Evolutionary conservation across 805 yeast genomes (phyloP).

Genomic region (Scheffersomyces coipomensis): DNA sequence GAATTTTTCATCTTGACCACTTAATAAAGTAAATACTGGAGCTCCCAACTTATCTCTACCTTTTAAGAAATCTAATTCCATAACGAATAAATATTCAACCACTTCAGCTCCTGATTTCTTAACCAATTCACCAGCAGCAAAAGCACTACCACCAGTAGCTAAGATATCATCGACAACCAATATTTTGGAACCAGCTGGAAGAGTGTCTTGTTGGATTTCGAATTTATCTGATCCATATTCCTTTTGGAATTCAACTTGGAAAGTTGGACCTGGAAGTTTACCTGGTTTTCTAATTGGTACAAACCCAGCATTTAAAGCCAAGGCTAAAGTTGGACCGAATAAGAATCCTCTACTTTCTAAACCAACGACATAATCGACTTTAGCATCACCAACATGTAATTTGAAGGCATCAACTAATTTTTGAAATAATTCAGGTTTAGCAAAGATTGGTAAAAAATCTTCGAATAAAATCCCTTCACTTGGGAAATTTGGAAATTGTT

Average conservation of each 20-base stretch:
- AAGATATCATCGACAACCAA: constrained; percentile 92
- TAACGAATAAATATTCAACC: constrained; percentile 79
- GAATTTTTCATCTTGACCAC: constrained; percentile 65
- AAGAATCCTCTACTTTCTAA: constrained; percentile 96
- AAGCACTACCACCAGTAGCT: constrained; percentile 97
- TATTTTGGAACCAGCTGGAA: constrained; percentile 78
- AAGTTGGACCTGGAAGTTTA: constrained; percentile 85
- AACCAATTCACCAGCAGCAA: constrained; percentile 88
- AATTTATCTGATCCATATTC: constrained; percentile 92
- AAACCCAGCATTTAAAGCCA: constrained; percentile 85
- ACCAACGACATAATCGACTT: constrained; percentile 88
- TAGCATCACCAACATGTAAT: constrained; percentile 61
- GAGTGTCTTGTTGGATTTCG: constrained; percentile 81
- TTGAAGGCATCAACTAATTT: constrained; percentile 79
- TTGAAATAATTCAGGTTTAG: constrained; percentile 76
- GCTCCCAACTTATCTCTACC: constrained; percentile 87
- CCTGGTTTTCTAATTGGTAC: constrained; percentile 96
- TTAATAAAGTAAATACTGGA: constrained; percentile 85
- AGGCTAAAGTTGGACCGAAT: constrained; percentile 93
- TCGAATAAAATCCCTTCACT: constrained; percentile 89
- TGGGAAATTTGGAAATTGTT: constrained; percentile 93
- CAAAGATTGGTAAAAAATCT: constrained; percentile 93
- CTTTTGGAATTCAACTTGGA: constrained; percentile 71
- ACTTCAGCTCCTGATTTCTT: constrained; percentile 64
- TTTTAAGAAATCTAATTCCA: constrained; percentile 93